Evolutionary conservation across 2,329 filamentous ascomycete species (phyloP), one percentile per base, ranked within the genome.

Genomic region (Xylaria sp.): DNA sequence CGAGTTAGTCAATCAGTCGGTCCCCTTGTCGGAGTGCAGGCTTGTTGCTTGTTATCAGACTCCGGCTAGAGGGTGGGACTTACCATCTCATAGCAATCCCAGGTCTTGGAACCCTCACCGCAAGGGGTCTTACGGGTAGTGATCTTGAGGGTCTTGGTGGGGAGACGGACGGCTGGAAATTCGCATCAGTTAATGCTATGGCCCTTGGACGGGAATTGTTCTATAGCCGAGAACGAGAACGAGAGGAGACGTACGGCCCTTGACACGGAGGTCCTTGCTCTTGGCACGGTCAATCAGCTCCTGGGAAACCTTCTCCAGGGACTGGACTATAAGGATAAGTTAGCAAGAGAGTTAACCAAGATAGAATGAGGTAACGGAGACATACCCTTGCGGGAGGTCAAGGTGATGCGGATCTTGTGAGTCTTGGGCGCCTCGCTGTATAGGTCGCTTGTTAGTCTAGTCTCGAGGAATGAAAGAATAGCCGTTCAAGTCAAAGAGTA

Each of bases 41-140:
- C 6, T 35, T 10, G 8, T 35, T 35, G n/a, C n/a, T 35, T 35
- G 8, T 9, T n/a, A n/a, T n/a, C n/a, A n/a, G 2, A 10, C 32
- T 35, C 32, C 32, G 32, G 32, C 32, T 10, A 35, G 6, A 35
- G 2, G 18, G 29, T 3, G 37, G 3, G 0, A 60, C 68, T 68
- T 10, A 70, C 68, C 94, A 99, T 97, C 92, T 99, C 95, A 85
- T 88, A 99, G 84, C 89, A 91, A 84, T 98, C 96, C 96, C 96
- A 99, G 82, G 96, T 99, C 93, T 99, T 99, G 85, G 92, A 97
- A 87, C 96, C 96, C 91, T 99, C 96, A 92, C 96, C 96, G 87
- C 93, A 96, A 84, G 96, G 96, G 75, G 96, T 98, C 92, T 99
- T 99, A 82, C 96, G 92, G 88, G 96, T 97, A 83, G 93, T 93